Conservation (phyloP, 148 eudicot species). For the Persicaria maculosa region DNA sequence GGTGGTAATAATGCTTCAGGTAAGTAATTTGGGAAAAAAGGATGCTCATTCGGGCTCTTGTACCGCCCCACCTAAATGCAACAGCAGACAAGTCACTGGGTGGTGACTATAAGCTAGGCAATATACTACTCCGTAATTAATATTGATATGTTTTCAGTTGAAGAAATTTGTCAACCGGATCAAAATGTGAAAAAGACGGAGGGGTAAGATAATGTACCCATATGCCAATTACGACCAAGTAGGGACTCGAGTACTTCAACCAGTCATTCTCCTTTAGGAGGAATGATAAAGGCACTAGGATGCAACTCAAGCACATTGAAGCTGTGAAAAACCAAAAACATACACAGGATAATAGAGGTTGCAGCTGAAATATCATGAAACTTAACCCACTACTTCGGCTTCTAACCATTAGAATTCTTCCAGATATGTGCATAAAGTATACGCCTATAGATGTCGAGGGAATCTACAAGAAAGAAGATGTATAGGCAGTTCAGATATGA, state of each 20-base stretch:
- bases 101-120: too few species aligned
- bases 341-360: neutral
- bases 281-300: constrained; percentile 10
- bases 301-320: constrained; percentile 3
- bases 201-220: too few species aligned
- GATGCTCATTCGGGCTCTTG: too few species aligned
- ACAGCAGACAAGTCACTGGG: too few species aligned
- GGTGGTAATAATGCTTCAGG: too few species aligned
- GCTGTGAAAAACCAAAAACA: constrained; percentile 6
- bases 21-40: too few species aligned
- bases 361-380: neutral
- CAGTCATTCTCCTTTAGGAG: constrained; percentile 15
- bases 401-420: constrained; percentile 45
- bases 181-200: neutral
- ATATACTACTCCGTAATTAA: too few species aligned
- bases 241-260: constrained; percentile 17
- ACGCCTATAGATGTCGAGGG: constrained; percentile 30
- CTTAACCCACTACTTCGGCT: neutral
- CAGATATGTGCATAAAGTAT: constrained; percentile 35
- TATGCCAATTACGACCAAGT: constrained; percentile 20
- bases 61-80: too few species aligned
- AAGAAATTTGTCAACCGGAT: too few species aligned
- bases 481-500: neutral
- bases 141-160: neutral
- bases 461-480: constrained; percentile 23